Conservation (phyloP, 192 early-diverging fungal species). For the Coemansia sp. region DNA sequence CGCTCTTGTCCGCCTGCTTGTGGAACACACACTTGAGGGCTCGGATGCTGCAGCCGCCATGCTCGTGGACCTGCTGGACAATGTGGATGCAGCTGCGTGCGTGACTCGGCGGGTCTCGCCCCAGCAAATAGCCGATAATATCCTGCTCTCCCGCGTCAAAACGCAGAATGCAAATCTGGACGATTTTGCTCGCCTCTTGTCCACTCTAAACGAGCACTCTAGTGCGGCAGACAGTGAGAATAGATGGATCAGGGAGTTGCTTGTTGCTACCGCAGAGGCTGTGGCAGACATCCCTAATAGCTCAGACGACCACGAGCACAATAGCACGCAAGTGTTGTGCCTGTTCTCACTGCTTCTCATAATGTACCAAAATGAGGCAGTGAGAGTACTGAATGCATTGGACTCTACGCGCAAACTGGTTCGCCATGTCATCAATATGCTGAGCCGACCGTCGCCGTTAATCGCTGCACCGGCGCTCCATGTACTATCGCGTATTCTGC, state of each 20-base stretch:
- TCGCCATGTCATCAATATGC: constrained; percentile 33
- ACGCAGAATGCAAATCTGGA: not conserved
- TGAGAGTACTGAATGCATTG: not conserved
- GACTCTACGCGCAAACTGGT: constrained; percentile 18
- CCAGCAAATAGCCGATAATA: not conserved
- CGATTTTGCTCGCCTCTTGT: constrained; percentile 10
- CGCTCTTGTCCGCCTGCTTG: constrained; percentile 9
- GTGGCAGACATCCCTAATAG: not conserved
- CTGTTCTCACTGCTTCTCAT: constrained; percentile 34
- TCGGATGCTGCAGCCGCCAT: constrained; percentile 12
- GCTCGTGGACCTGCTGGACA: constrained; percentile 21
- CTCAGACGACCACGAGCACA: not conserved
- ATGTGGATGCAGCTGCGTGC: not conserved
- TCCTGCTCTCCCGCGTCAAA: constrained; percentile 10
- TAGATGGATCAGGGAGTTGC: constrained; percentile 1
- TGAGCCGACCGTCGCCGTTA: constrained; percentile 27
- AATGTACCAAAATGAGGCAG: constrained; percentile 3
- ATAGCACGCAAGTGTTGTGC: constrained; percentile 9
- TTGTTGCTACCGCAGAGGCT: not conserved
- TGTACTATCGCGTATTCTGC: constrained; percentile 29
- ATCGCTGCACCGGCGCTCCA: constrained; percentile 39
- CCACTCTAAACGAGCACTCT: not conserved
- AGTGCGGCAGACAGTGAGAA: not conserved
- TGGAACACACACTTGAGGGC: constrained; percentile 3
- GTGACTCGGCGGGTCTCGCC: not conserved